Evolutionary conservation across 2,329 filamentous ascomycete species (phyloP).

Genomic region (Stagonosporopsis tanaceti): DNA sequence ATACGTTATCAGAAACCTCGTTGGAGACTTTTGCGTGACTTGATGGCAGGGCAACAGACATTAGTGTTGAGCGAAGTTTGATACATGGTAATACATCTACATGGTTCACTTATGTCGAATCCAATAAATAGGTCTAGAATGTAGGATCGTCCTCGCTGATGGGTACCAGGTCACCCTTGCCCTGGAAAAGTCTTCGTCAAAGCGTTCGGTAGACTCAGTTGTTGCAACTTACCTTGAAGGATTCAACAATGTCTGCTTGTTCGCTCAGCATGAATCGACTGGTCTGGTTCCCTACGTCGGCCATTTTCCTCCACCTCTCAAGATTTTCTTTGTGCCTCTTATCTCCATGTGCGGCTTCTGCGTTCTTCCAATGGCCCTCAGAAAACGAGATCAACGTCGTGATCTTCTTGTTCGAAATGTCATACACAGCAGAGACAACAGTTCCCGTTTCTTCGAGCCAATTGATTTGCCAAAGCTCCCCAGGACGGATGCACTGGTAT

Average conservation of each 20-base stretch:
- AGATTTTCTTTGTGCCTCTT: conserved; percentile 63
- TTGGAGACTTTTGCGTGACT: not conserved
- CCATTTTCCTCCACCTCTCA: conserved; percentile 60
- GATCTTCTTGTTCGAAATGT: conserved; percentile 59
- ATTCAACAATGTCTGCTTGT: conserved; percentile 61
- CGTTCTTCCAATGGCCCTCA: conserved; percentile 63
- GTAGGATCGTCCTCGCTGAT: conserved; percentile 47
- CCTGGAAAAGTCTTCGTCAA: conserved; percentile 4
- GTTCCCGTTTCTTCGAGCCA: conserved; percentile 70
- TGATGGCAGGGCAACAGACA: not conserved
- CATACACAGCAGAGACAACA: conserved; percentile 63
- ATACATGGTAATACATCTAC: not conserved
- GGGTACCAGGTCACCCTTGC: conserved; percentile 57
- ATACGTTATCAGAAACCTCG: too few species aligned
- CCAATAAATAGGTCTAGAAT: conserved; percentile 11
- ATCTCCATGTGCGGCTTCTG: conserved; percentile 62
- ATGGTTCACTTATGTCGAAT: not conserved
- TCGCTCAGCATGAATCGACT: conserved; percentile 63
- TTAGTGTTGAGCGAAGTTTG: not conserved
- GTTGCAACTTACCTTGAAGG: conserved; percentile 51
- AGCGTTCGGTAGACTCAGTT: not conserved
- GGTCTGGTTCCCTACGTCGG: conserved; percentile 59
- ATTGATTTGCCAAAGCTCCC: conserved; percentile 67
- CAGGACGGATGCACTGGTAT: conserved; percentile 65
- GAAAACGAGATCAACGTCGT: conserved; percentile 64